Conservation (phyloP, 768 basidiomycete genomes). For the Lentinula lateritia region DNA sequence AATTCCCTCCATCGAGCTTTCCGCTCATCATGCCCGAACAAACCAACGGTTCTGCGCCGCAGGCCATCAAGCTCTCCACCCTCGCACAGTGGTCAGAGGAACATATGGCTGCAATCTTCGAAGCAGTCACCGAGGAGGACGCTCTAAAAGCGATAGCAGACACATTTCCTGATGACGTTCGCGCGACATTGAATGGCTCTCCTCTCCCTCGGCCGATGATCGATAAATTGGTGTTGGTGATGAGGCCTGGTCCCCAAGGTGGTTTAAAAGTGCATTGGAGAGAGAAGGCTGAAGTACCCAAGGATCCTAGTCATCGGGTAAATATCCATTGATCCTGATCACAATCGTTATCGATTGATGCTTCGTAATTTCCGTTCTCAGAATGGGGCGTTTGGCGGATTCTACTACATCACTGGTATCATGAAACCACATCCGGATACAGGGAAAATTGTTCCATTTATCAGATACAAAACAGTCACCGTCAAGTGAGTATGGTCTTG, state of each 20-base stretch:
- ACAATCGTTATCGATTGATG: neutral
- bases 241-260: constrained; percentile 31
- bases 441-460: constrained; percentile 27
- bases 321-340: constrained; percentile 13
- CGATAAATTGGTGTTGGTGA: constrained; percentile 32
- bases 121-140: constrained; percentile 38
- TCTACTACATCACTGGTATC: constrained; percentile 47
- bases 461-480: constrained; percentile 46
- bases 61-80: constrained; percentile 24
- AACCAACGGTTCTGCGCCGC: neutral
- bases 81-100: constrained; percentile 45
- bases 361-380: constrained; percentile 13
- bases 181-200: constrained; percentile 38
- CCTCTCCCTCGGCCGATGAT: constrained; percentile 33
- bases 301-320: constrained; percentile 39
- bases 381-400: constrained; percentile 45
- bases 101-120: constrained; percentile 46
- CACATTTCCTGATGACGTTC: constrained; percentile 39
- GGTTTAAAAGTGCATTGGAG: constrained; percentile 47
- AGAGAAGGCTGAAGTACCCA: constrained; percentile 37
- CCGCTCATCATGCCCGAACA: neutral
- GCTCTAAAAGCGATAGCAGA: constrained; percentile 34
- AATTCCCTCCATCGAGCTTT: neutral
- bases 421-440: constrained; percentile 30
- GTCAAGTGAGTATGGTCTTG: constrained; percentile 35